Evolutionary conservation across 2,329 filamentous ascomycete genomes (phyloP), one percentile per base, ranked within the genome.

Genomic region (Corinectria fuckeliana): DNA sequence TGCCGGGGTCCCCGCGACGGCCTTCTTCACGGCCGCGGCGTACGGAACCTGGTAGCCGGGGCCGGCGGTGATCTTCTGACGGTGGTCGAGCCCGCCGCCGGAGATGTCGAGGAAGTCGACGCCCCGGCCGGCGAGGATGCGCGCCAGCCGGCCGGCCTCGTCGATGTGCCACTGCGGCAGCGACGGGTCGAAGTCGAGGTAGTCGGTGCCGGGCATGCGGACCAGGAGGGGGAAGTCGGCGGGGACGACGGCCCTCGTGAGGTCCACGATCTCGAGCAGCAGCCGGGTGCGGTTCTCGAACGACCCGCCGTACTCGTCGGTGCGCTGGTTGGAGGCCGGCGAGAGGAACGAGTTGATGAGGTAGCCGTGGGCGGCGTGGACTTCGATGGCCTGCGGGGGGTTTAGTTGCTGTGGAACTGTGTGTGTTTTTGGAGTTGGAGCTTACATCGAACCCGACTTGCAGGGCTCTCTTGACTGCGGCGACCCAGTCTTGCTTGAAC

Each of bases 51-150:
- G 91, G 76, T 91, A 93, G 0, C 81, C 88, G 0, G 87, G 86
- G 0, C 82, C 84, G 1, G 76, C 66, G n/a, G 81, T 77, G 58
- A 89, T 82, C 62, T 86, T 83, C 69, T 87, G 85, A 42, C 76
- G 72, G 3, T 81, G 78, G 68, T 91, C 85, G 42, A 84, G 81
- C 7, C 90, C 91, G 5, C 85, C 90, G 1, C 83, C 84, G 7
- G 85, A 88, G 20, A 93, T 81, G 69, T 94, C 91, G 6, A 93
- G 77, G 10, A 93, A 77, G 72, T 94, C 91, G 5, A 93, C 83
- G 2, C 91, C 91, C 18, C 76, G 78, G 1, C 83, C 83, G 0
- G 86, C 87, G 0, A 93, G 79, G 0, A 86, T 76, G 53, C 80
- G 76, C 1, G 89, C 88, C 2, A 93, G 82, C 42, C 78, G 78